These are phyloP conservation scores for Brasilioporus rufonigricans DNA, from an alignment of 768 basidiomycete genomes.

Conservation along the genomic window DNA sequence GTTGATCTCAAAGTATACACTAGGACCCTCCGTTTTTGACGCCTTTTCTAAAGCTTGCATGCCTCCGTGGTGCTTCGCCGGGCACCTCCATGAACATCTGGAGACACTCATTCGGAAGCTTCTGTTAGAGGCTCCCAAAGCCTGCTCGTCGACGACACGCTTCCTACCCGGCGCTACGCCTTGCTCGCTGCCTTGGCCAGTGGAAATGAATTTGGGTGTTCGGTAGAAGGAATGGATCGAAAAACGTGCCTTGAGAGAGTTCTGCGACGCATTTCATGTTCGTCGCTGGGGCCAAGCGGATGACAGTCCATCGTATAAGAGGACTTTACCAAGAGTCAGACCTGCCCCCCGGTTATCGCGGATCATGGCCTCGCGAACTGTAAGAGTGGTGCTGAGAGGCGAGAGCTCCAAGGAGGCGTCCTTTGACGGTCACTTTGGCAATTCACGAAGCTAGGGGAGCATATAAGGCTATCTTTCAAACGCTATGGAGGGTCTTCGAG, in stretches of 20 bases:
- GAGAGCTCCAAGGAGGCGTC: not conserved
- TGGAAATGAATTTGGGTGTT: not conserved
- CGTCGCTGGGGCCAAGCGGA: not conserved
- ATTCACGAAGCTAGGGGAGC: not conserved
- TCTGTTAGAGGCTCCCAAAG: too few relatives aligned
- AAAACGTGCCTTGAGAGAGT: not conserved
- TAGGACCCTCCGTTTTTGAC: too few relatives aligned
- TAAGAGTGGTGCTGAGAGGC: not conserved
- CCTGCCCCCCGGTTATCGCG: not conserved
- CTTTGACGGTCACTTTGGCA: not conserved
- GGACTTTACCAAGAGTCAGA: not conserved
- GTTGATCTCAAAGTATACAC: too few relatives aligned
- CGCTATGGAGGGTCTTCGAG: not conserved
- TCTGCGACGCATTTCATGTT: not conserved
- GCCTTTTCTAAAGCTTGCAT: too few relatives aligned
- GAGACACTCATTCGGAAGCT: too few relatives aligned
- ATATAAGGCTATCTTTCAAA: not conserved
- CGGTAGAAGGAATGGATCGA: not conserved
- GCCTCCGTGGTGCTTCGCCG: too few relatives aligned
- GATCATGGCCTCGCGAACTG: conserved; percentile 6
- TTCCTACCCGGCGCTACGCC: too few relatives aligned
- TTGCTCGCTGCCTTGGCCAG: not conserved
- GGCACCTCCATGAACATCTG: too few relatives aligned
- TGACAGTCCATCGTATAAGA: not conserved
- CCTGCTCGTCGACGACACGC: too few relatives aligned